Evolutionary conservation across 768 basidiomycete genomes (phyloP).

Genomic region (Leccinum ochraceum): DNA sequence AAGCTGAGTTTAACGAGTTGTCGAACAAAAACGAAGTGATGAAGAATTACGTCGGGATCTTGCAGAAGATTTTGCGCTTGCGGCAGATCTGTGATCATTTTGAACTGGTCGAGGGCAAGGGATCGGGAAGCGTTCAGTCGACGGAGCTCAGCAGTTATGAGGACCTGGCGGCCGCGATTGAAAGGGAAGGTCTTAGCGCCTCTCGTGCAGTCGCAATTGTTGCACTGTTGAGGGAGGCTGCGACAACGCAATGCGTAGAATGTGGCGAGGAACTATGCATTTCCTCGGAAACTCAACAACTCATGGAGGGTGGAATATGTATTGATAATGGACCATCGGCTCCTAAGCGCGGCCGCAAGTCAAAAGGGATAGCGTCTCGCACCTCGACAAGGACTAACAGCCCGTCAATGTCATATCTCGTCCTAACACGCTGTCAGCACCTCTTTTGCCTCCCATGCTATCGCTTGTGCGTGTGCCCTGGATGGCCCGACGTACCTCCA

Average conservation of each 20-base stretch:
- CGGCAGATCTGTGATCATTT: slow-evolving; percentile 98
- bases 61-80: slow-evolving; percentile 94
- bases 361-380: slow-evolving; percentile 61
- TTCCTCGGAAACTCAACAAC: slow-evolving; percentile 42
- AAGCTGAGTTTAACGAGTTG: slow-evolving; percentile 88
- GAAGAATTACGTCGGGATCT: slow-evolving; percentile 97
- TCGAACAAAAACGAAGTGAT: slow-evolving; percentile 89
- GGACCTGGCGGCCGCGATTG: slow-evolving; percentile 74
- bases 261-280: slow-evolving; percentile 77
- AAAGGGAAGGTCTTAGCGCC: slow-evolving; percentile 74
- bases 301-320: slow-evolving; percentile 41
- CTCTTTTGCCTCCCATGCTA: slow-evolving; percentile 90
- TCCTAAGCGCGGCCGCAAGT: slow-evolving; percentile 52
- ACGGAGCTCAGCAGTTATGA: slow-evolving; percentile 66
- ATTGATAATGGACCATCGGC: slow-evolving; percentile 54
- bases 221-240: slow-evolving; percentile 80
- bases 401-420: slow-evolving; percentile 59
- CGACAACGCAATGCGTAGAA: slow-evolving; percentile 85
- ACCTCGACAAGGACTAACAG: slow-evolving; percentile 73
- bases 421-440: slow-evolving; percentile 93
- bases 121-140: slow-evolving; percentile 42
- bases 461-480: slow-evolving; percentile 71
- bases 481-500: slow-evolving; percentile 71
- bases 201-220: slow-evolving; percentile 81
- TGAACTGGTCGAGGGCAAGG: slow-evolving; percentile 81